Evolutionary conservation across 1,139 yeast genomes (phyloP).

Genomic region (Pichia inconspicua): DNA sequence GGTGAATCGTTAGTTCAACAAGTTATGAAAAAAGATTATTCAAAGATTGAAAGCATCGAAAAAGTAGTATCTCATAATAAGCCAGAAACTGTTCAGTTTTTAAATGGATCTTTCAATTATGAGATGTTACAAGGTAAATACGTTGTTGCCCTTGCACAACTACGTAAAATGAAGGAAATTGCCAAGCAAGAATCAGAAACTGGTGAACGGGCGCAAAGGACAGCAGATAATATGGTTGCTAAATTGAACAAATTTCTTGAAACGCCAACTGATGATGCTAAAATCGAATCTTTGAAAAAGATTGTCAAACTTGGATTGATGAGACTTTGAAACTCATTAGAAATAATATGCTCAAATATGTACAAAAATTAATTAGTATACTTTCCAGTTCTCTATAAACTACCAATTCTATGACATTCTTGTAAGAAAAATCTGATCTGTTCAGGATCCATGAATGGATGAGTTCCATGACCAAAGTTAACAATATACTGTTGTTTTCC

Average conservation of each 20-base stretch:
- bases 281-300: constrained; percentile 11
- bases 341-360: background rate
- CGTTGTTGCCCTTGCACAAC: constrained; percentile 12
- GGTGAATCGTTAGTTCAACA: constrained; percentile 28
- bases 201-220: constrained; percentile 3
- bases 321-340: constrained; percentile 3
- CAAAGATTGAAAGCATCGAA: constrained; percentile 7
- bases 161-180: constrained; percentile 13
- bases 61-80: constrained; percentile 6
- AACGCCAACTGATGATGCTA: constrained; percentile 10
- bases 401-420: constrained; percentile 80
- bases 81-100: constrained; percentile 8
- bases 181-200: background rate
- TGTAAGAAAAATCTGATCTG: constrained; percentile 74
- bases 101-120: constrained; percentile 12
- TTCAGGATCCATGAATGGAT: constrained; percentile 93
- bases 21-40: constrained; percentile 8
- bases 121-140: constrained; percentile 13
- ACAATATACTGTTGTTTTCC: constrained; percentile 87
- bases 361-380: background rate
- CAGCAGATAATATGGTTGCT: constrained; percentile 3
- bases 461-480: constrained; percentile 97
- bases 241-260: constrained; percentile 8
- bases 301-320: constrained; percentile 13
- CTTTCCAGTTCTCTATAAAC: constrained; percentile 6